A percentile compares a stretch with the other conserved stretches of the same genome.
Evolutionary conservation across 1,284 basidiomycete species (phyloP).

Genomic region (Trametes sp.): DNA sequence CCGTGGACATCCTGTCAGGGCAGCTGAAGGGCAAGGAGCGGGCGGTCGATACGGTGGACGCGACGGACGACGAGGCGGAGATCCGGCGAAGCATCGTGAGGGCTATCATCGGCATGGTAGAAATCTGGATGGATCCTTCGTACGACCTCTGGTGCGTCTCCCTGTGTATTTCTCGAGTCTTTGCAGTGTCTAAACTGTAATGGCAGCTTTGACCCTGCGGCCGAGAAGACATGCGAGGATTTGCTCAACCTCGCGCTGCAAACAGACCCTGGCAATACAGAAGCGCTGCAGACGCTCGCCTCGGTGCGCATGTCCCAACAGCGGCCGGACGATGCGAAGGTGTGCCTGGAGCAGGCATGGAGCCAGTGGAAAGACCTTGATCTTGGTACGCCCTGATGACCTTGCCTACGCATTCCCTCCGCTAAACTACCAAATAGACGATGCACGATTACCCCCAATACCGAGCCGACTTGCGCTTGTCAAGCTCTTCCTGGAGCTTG

Average conservation of each 20-base stretch:
- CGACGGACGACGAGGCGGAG: conserved; percentile 65
- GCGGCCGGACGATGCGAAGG: conserved; percentile 81
- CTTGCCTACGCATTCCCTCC: no score
- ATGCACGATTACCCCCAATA: conserved; percentile 76
- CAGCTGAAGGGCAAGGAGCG: conserved; percentile 78
- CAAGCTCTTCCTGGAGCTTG: conserved; percentile 87
- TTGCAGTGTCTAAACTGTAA: no score
- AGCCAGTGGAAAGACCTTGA: conserved; percentile 78
- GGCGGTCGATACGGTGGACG: conserved; percentile 51
- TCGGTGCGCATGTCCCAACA: conserved; percentile 92
- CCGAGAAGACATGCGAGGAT: conserved; percentile 83
- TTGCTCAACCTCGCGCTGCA: conserved; percentile 78
- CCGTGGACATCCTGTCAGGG: conserved; percentile 76
- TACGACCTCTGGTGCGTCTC: conserved; percentile 85
- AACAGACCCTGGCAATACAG: conserved; percentile 79
- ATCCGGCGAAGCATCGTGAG: conserved; percentile 77
- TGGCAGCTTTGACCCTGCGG: conserved; percentile 80
- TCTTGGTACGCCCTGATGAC: conserved; percentile 69
- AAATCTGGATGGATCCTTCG: conserved; percentile 93
- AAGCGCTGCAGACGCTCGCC: conserved; percentile 84
- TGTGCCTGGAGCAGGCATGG: conserved; percentile 77
- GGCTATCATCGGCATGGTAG: conserved; percentile 92
- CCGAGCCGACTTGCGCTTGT: conserved; percentile 78
- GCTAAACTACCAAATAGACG: no score
- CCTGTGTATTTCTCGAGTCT: neutral